A percentile compares a stretch with the other conserved stretches of the same genome.
These are phyloP conservation scores for Draba incana DNA, from an alignment of 345 rosid genomes.

Conservation along the genomic window DNA sequence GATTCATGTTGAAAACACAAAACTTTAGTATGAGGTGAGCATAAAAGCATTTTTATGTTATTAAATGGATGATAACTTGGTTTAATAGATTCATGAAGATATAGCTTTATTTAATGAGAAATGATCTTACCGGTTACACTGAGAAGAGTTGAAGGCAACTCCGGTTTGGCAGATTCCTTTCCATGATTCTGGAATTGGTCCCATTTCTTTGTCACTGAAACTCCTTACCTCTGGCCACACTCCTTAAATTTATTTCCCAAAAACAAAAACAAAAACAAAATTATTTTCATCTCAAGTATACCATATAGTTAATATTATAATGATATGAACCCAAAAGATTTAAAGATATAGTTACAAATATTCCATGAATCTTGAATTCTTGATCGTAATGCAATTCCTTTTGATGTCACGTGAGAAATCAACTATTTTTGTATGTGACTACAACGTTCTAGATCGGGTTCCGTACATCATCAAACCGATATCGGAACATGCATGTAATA, in stretches of 20 bases:
- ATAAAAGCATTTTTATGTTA: not conserved
- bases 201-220: constrained; percentile 71
- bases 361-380: no score
- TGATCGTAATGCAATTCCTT: no score
- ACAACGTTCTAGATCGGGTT: no score
- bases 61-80: no score
- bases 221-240: constrained; percentile 85
- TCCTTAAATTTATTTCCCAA: constrained; percentile 45
- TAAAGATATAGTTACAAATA: no score
- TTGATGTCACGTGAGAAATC: no score
- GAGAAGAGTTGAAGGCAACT: constrained; percentile 57
- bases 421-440: no score
- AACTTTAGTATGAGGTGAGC: not conserved
- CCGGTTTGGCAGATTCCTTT: constrained; percentile 80
- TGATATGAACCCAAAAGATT: no score
- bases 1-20: not conserved
- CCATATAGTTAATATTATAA: no score
- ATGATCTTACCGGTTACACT: constrained; percentile 62
- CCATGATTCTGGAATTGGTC: constrained; percentile 76
- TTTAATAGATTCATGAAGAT: not conserved
- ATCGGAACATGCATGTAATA: no score
- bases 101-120: not conserved
- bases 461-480: no score
- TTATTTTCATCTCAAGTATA: not conserved
- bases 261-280: not conserved